Conservation (phyloP, 352 stramenopile species). For the Phytophthora pseudosyringae region DNA sequence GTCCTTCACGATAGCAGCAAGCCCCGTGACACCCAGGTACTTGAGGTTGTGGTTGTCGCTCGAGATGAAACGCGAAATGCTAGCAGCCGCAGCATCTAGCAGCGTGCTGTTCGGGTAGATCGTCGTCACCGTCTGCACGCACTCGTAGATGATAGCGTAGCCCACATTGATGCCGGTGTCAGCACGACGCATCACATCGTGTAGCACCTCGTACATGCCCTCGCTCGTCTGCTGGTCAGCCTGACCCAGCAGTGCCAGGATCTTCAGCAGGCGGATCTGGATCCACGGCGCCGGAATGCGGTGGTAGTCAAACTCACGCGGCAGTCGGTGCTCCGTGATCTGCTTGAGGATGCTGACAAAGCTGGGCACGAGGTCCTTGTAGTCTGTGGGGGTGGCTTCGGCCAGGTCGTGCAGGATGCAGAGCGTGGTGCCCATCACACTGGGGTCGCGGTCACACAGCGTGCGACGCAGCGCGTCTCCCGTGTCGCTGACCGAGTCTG, state of each 20-base stretch:
- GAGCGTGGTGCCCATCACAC: constrained; percentile 98
- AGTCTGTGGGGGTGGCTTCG: constrained; percentile 90
- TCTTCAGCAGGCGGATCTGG: constrained; percentile 97
- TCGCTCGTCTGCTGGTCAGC: constrained; percentile 94
- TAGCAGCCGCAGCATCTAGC: constrained; percentile 93
- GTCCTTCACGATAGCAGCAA: constrained; percentile 98
- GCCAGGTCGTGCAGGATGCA: constrained; percentile 94
- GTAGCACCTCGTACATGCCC: constrained; percentile 99
- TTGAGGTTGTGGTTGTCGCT: constrained; percentile 98
- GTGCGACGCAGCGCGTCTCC: constrained; percentile 94
- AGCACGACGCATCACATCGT: constrained; percentile 98
- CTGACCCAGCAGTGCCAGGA: constrained; percentile 96
- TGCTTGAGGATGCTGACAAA: constrained; percentile 99
- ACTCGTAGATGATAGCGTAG: constrained; percentile 99
- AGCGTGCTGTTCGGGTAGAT: constrained; percentile 99
- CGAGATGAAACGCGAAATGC: constrained; percentile 95
- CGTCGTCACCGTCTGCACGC: constrained; percentile 97
- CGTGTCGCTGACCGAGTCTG: constrained; percentile 89
- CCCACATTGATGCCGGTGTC: constrained; percentile 99
- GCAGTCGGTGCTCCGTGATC: constrained; percentile 98
- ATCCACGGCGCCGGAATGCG: constrained; percentile 99
- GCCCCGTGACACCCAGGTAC: constrained; percentile 99
- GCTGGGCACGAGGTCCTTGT: constrained; percentile 99
- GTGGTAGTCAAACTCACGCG: constrained; percentile 99
- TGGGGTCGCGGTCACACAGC: constrained; percentile 98